Percentiles rank a stretch among this genome's conserved stretches.
Evolutionary conservation across 169 alveolate genomes (phyloP).

Genomic region (Babesia microti): DNA sequence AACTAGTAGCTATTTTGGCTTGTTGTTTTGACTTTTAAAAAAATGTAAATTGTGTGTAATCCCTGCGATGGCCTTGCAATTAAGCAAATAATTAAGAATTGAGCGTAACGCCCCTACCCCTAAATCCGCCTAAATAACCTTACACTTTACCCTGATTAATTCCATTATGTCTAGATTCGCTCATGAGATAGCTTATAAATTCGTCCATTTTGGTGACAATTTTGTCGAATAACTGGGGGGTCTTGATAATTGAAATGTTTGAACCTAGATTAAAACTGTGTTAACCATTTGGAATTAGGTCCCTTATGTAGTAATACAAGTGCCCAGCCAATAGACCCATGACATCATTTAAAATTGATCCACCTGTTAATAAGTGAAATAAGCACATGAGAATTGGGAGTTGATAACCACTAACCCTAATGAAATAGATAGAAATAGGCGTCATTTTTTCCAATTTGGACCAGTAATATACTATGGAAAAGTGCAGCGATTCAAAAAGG

Average conservation of each 20-base stretch:
- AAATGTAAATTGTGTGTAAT: conserved; percentile 1
- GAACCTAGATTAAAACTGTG: not conserved
- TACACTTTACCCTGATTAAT: no score
- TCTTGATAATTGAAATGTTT: not conserved
- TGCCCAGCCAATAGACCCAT: conserved; percentile 78
- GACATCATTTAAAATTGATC: conserved; percentile 67
- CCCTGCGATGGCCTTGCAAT: not conserved
- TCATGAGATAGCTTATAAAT: conserved; percentile 5
- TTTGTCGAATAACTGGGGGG: conserved; percentile 57
- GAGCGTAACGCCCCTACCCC: conserved; percentile 12
- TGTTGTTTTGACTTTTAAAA: no score
- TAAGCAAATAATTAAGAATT: conserved; percentile 1
- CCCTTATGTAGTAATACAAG: conserved; percentile 62
- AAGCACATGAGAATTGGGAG: conserved; percentile 74
- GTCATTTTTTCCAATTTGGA: conserved; percentile 72
- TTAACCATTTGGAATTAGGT: conserved; percentile 64
- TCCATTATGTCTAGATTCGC: no score
- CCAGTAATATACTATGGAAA: conserved; percentile 73
- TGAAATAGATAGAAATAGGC: conserved; percentile 63
- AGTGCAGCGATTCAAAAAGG: conserved; percentile 56
- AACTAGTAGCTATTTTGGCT: no score
- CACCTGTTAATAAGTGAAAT: conserved; percentile 73
- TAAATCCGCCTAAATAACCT: conserved; percentile 13
- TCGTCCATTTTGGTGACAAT: conserved; percentile 46
- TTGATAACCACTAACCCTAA: conserved; percentile 71